Conservation (phyloP, 768 basidiomycete genomes). For the Flagelloscypha sp. region DNA sequence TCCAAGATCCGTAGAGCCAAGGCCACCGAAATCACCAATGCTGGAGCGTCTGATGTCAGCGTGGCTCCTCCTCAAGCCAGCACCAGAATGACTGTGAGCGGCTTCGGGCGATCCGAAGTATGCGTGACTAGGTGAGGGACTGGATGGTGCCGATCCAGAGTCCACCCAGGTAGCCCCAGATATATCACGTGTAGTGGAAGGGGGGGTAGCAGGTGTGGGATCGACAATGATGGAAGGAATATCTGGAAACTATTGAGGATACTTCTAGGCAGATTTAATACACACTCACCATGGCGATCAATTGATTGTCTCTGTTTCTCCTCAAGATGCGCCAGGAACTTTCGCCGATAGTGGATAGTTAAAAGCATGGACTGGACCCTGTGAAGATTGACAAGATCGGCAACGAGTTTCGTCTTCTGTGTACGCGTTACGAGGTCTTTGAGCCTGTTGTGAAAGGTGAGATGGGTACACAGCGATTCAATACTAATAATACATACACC, state of each 20-base stretch:
- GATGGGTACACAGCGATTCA: constrained; percentile 1
- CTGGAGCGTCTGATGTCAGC: constrained; percentile 44
- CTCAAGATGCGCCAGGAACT: constrained; percentile 50
- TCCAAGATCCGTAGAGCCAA: constrained; percentile 43
- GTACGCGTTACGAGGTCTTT: constrained; percentile 74
- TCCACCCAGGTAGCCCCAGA: constrained; percentile 32
- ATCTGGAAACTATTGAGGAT: too few relatives aligned
- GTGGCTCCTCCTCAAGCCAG: constrained; percentile 49
- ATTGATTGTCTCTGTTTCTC: constrained; percentile 25
- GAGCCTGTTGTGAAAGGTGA: constrained; percentile 37
- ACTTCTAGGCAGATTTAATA: too few relatives aligned
- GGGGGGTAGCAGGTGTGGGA: constrained; percentile 43
- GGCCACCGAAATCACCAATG: constrained; percentile 53
- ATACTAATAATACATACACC: constrained; percentile 45
- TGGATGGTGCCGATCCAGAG: constrained; percentile 22
- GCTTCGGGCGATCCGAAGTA: constrained; percentile 37
- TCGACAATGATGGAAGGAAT: constrained; percentile 71
- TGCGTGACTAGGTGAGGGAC: constrained; percentile 30
- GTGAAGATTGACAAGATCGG: constrained; percentile 79
- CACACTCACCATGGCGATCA: constrained; percentile 32
- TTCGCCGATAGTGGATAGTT: constrained; percentile 63
- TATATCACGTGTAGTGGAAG: constrained; percentile 47
- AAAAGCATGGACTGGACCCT: constrained; percentile 73
- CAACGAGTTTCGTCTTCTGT: constrained; percentile 71
- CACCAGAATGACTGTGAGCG: constrained; percentile 32